phyloP scores from a whole-genome alignment of 2,329 filamentous ascomycete species.

The Nothomitra cinnamomea region DNA sequence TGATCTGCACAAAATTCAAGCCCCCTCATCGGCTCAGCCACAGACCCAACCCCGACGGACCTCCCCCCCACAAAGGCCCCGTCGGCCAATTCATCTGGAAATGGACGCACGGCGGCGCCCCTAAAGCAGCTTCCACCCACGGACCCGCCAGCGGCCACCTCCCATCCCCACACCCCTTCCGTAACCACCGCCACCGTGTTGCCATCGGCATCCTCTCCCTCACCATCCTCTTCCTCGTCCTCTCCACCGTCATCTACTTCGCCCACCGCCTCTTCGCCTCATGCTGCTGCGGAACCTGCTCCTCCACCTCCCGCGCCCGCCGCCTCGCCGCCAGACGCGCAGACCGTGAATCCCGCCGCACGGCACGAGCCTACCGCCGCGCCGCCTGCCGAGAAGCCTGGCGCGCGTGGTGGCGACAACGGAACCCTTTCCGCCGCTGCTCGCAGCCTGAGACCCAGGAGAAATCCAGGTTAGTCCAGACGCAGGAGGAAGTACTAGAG shows the following conservation, averaged over 20 bases:
- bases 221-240: background rate
- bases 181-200: background rate
- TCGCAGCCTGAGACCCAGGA: constrained; percentile 30
- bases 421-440: constrained; percentile 18
- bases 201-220: background rate
- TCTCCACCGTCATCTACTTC: background rate
- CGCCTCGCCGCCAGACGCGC: constrained; percentile 34
- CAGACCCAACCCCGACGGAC: background rate
- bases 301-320: constrained; percentile 24
- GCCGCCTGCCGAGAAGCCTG: constrained; percentile 34
- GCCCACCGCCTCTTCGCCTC: too few species aligned
- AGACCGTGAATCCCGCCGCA: constrained; percentile 35
- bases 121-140: background rate
- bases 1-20: constrained; percentile 1
- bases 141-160: background rate
- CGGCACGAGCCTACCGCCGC: constrained; percentile 32
- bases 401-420: constrained; percentile 30
- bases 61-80: background rate
- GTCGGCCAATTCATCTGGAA: background rate
- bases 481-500: constrained; percentile 29
- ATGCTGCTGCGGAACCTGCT: background rate
- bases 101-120: background rate
- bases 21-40: constrained; percentile 1
- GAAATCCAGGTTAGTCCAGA: constrained; percentile 30
- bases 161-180: background rate